Evolutionary conservation across 2,329 filamentous ascomycete genomes (phyloP).

Genomic region (Epicoccum sorghinum): DNA sequence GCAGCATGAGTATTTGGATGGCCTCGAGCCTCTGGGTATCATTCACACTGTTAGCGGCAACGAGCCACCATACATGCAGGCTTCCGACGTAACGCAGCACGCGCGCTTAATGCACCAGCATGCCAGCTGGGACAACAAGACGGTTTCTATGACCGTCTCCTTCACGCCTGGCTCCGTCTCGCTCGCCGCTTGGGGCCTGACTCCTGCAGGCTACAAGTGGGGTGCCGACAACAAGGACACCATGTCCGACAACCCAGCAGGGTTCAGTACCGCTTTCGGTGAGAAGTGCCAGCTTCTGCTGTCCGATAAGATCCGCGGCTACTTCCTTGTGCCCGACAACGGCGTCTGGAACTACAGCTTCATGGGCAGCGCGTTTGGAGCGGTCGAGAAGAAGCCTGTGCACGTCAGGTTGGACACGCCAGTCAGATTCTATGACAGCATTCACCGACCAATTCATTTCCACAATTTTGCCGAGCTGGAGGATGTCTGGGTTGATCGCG

Average conservation of each 20-base stretch:
- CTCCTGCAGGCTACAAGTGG: conserved; percentile 93
- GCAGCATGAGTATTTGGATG: conserved; percentile 86
- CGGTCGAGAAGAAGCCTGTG: conserved; percentile 87
- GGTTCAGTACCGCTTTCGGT: conserved; percentile 90
- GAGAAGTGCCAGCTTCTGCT: conserved; percentile 94
- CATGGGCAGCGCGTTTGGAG: conserved; percentile 87
- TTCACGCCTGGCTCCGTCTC: conserved; percentile 98
- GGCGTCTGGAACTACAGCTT: conserved; percentile 98
- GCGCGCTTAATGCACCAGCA: conserved; percentile 87
- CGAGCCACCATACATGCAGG: conserved; percentile 95
- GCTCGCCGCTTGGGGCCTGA: conserved; percentile 90
- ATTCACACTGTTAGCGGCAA: conserved; percentile 96
- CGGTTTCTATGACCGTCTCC: conserved; percentile 90
- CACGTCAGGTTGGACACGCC: conserved; percentile 95
- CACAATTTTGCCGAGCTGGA: conserved; percentile 96
- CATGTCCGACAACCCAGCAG: conserved; percentile 89
- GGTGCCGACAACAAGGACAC: conserved; percentile 94
- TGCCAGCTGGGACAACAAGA: conserved; percentile 82
- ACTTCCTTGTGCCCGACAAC: conserved; percentile 92
- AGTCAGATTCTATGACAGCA: conserved; percentile 83
- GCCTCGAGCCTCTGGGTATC: conserved; percentile 87
- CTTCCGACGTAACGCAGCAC: conserved; percentile 92
- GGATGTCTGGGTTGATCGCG: conserved; percentile 92
- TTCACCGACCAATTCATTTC: conserved; percentile 94
- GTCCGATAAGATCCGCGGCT: conserved; percentile 91